A percentile compares a stretch with the other conserved stretches of the same genome.
phyloP scores from a whole-genome alignment of 2,329 filamentous ascomycete species.

The Podosphaera leucotricha region DNA sequence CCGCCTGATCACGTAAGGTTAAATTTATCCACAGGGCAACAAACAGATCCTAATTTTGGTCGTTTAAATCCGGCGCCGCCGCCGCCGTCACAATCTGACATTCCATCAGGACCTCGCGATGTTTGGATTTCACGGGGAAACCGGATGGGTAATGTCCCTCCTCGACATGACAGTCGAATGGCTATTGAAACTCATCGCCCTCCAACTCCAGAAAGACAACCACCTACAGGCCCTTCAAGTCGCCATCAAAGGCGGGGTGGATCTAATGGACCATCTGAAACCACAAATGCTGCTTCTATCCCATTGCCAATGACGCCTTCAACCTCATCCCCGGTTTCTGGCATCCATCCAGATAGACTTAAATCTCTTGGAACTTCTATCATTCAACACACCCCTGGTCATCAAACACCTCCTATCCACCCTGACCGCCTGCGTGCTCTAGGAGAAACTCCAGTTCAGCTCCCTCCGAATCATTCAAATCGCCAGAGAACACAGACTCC shows the following conservation, averaged over 20 bases:
- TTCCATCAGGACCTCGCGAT: conserved; percentile 32
- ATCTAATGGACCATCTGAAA: conserved; percentile 12
- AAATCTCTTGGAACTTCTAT: conserved; percentile 21
- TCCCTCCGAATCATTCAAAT: conserved; percentile 12
- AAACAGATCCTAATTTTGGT: conserved; percentile 38
- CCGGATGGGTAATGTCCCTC: conserved; percentile 7
- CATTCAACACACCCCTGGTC: conserved; percentile 13
- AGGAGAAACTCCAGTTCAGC: conserved; percentile 8
- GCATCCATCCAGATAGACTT: conserved; percentile 28
- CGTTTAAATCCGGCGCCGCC: conserved; percentile 30
- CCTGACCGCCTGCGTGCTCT: conserved; percentile 14
- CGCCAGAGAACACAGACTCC: conserved; percentile 16
- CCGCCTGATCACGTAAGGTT: conserved; percentile 28
- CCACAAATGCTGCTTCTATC: conserved; percentile 6
- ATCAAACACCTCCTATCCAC: conserved; percentile 16
- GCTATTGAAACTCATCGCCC: conserved; percentile 10
- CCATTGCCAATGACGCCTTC: conserved; percentile 9
- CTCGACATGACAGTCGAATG: conserved; percentile 7
- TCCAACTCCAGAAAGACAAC: conserved; percentile 14
- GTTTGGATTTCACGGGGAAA: conserved; percentile 19
- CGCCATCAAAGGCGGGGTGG: conserved; percentile 11
- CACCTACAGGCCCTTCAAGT: conserved; percentile 15
- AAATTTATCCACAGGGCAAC: conserved; percentile 14
- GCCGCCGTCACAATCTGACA: conserved; percentile 20
- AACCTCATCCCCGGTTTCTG: conserved; percentile 11